phyloP scores from a whole-genome alignment of 331 rosid genomes.

The Pyrus hybrid region DNA sequence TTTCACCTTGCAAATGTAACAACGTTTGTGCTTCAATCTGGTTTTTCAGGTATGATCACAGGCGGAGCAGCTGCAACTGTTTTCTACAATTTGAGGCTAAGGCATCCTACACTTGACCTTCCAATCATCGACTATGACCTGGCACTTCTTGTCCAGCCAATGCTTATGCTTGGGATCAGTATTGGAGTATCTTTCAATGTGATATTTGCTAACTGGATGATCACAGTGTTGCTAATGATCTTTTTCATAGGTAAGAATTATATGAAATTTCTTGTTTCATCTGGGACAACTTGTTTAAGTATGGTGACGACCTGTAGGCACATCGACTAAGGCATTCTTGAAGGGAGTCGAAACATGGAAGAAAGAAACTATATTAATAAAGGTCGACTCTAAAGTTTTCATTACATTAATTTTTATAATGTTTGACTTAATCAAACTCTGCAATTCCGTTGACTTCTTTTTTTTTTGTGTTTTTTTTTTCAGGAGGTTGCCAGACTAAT shows the following conservation, averaged over 20 bases:
- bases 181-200: constrained; percentile 33
- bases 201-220: constrained; percentile 37
- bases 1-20: background rate
- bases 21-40: background rate
- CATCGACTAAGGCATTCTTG: constrained; percentile 25
- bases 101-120: constrained; percentile 32
- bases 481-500: constrained; percentile 29
- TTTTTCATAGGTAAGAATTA: constrained; percentile 22
- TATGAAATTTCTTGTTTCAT: background rate
- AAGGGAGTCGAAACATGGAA: constrained; percentile 33
- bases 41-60: constrained; percentile 24
- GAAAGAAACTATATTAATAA: constrained; percentile 23
- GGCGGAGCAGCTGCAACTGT: constrained; percentile 34
- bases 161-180: constrained; percentile 32
- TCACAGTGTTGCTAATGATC: constrained; percentile 23
- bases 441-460: background rate
- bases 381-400: constrained; percentile 2
- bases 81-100: constrained; percentile 20
- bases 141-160: constrained; percentile 32
- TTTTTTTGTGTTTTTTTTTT: background rate
- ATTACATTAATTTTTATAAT: background rate
- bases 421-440: background rate
- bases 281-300: background rate
- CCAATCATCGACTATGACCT: constrained; percentile 33
- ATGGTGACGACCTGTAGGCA: constrained; percentile 13